Percentiles rank a stretch among this genome's conserved stretches.
Evolutionary conservation across 306 rosid genomes (phyloP).

Genomic region (Cercis canadensis): DNA sequence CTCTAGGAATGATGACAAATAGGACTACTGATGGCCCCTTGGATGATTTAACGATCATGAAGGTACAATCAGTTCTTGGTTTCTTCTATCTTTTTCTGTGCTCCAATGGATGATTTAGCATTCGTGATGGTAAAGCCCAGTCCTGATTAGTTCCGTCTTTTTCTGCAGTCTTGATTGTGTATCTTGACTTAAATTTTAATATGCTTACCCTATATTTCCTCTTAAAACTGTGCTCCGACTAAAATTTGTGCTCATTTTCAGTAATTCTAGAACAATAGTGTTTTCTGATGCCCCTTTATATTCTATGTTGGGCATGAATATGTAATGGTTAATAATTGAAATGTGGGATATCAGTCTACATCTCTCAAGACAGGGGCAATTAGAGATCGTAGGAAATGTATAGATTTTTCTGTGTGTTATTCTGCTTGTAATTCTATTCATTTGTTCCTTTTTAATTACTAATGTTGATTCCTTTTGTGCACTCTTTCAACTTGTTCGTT

Average conservation of each 20-base stretch:
- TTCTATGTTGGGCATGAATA: too few relatives aligned
- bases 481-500: too few relatives aligned
- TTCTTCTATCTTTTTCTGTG: constrained; percentile 23
- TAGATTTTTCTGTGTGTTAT: too few relatives aligned
- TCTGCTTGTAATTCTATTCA: too few relatives aligned
- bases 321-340: too few relatives aligned
- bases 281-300: too few relatives aligned
- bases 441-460: too few relatives aligned
- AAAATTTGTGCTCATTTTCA: background rate
- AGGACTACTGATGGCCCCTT: constrained; percentile 80
- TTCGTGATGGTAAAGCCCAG: background rate
- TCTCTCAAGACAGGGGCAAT: too few relatives aligned
- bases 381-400: too few relatives aligned
- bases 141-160: background rate
- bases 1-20: constrained; percentile 82
- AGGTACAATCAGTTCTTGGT: constrained; percentile 55
- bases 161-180: constrained; percentile 19
- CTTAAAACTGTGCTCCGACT: background rate
- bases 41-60: constrained; percentile 96
- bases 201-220: constrained; percentile 19
- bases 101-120: constrained; percentile 26
- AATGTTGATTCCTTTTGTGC: too few relatives aligned
- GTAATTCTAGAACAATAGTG: too few relatives aligned
- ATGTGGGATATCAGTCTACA: too few relatives aligned
- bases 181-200: constrained; percentile 6